Conservation (phyloP, 805 yeast genomes). For the Komagataella phaffii region DNA sequence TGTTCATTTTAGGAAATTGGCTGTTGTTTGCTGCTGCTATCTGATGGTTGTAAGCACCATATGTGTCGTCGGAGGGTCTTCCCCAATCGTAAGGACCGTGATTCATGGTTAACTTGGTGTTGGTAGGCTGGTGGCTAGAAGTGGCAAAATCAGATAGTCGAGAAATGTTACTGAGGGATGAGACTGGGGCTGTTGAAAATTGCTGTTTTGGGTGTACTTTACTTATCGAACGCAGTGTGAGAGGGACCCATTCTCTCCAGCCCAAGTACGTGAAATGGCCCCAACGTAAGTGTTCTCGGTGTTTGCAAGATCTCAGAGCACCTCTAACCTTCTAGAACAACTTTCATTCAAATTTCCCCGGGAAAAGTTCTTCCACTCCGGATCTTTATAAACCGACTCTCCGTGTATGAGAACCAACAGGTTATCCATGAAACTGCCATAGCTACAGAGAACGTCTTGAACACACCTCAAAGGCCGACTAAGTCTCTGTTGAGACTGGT, state of each 20-base stretch:
- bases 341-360: background rate
- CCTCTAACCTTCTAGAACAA: background rate
- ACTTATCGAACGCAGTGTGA: background rate
- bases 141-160: background rate
- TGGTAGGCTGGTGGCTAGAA: background rate
- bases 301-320: background rate
- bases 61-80: slow-evolving; percentile 71
- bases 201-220: background rate
- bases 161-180: background rate
- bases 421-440: background rate
- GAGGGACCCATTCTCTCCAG: background rate
- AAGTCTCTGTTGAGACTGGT: background rate
- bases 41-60: slow-evolving; percentile 65
- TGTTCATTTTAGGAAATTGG: slow-evolving; percentile 63
- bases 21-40: slow-evolving; percentile 51
- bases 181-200: background rate
- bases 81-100: slow-evolving; percentile 97
- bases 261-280: background rate
- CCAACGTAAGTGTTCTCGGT: background rate
- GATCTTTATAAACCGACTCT: background rate
- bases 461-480: background rate
- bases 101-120: slow-evolving; percentile 41
- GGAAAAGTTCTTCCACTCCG: background rate
- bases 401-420: background rate
- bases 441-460: background rate